Evolutionary conservation across 2,329 filamentous ascomycete species (phyloP).

Genomic region (Gnomoniopsis smithogilvyi): DNA sequence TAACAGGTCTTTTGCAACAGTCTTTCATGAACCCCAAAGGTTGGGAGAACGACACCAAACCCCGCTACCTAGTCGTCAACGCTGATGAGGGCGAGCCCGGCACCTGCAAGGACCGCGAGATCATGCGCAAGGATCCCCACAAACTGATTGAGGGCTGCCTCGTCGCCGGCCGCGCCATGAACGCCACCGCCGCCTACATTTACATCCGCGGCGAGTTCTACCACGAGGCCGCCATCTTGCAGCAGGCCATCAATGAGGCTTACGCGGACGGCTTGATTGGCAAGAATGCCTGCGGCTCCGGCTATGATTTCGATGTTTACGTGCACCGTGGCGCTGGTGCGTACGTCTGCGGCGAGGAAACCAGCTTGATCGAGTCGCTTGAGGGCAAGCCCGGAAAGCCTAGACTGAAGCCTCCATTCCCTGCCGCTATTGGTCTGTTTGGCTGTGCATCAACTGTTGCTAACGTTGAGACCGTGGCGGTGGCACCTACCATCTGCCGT

Average conservation of each 20-base stretch:
- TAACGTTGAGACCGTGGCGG: slow-evolving; percentile 96
- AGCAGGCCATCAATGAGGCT: slow-evolving; percentile 95
- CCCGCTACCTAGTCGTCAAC: slow-evolving; percentile 95
- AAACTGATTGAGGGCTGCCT: slow-evolving; percentile 98
- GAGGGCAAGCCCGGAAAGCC: slow-evolving; percentile 99
- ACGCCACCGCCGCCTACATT: slow-evolving; percentile 97
- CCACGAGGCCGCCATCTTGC: slow-evolving; percentile 88
- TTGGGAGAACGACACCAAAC: slow-evolving; percentile 97
- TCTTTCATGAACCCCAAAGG: slow-evolving; percentile 99
- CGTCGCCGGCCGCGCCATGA: slow-evolving; percentile 96
- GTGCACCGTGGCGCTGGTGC: slow-evolving; percentile 95
- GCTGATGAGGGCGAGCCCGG: slow-evolving; percentile 98
- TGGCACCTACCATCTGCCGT: slow-evolving; percentile 92
- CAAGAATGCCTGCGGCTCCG: slow-evolving; percentile 95
- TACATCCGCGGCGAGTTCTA: slow-evolving; percentile 99
- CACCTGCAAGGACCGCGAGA: slow-evolving; percentile 99
- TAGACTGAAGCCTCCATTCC: slow-evolving; percentile 97
- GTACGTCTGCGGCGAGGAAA: slow-evolving; percentile 98
- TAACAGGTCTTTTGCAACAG: slow-evolving; percentile 42
- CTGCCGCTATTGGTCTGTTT: slow-evolving; percentile 93
- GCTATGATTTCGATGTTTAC: slow-evolving; percentile 97
- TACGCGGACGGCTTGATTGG: slow-evolving; percentile 93
- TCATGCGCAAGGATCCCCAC: slow-evolving; percentile 99
- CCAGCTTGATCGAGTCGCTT: slow-evolving; percentile 93
- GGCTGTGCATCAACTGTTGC: slow-evolving; percentile 97